These are phyloP conservation scores for Phialemoniopsis sp. DNA, from an alignment of 2,329 filamentous ascomycete genomes.

Conservation along the genomic window DNA sequence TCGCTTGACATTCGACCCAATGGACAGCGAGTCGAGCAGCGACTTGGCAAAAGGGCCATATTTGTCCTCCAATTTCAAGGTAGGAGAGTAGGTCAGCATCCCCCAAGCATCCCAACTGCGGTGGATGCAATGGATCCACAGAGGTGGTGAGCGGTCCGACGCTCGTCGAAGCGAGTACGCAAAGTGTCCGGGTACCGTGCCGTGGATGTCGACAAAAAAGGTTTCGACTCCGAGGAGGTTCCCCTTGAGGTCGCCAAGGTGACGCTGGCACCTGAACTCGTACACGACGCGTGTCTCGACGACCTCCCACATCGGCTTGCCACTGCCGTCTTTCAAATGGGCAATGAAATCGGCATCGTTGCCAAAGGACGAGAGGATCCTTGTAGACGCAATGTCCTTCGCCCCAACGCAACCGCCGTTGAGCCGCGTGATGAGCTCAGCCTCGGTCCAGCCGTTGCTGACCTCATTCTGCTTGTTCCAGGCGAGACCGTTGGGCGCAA, in stretches of 20 bases:
- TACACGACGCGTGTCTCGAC: conserved; percentile 8
- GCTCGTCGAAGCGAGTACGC: conserved; percentile 15
- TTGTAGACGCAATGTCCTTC: conserved; percentile 18
- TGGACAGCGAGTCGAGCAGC: conserved; percentile 16
- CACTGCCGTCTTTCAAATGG: conserved; percentile 4
- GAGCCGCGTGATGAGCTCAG: conserved; percentile 8
- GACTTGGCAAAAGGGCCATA: conserved; percentile 16
- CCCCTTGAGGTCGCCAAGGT: background rate
- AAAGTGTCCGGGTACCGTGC: conserved; percentile 7
- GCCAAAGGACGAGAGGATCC: conserved; percentile 18
- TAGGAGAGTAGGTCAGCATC: conserved; percentile 11
- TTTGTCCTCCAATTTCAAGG: conserved; percentile 8
- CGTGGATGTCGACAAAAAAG: conserved; percentile 17
- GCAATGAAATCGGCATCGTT: conserved; percentile 14
- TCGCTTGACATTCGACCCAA: conserved; percentile 4
- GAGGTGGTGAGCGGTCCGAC: conserved; percentile 7
- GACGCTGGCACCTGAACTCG: conserved; percentile 14
- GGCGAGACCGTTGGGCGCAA: conserved; percentile 13
- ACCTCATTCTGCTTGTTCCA: conserved; percentile 12
- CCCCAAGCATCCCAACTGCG: conserved; percentile 24
- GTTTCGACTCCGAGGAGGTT: background rate
- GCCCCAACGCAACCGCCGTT: conserved; percentile 7
- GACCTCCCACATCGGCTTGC: conserved; percentile 10
- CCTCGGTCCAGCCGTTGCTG: conserved; percentile 16
- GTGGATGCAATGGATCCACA: conserved; percentile 22